Conservation (phyloP, 2,329 filamentous ascomycete genomes). For the Stachybotrys chartarum region DNA sequence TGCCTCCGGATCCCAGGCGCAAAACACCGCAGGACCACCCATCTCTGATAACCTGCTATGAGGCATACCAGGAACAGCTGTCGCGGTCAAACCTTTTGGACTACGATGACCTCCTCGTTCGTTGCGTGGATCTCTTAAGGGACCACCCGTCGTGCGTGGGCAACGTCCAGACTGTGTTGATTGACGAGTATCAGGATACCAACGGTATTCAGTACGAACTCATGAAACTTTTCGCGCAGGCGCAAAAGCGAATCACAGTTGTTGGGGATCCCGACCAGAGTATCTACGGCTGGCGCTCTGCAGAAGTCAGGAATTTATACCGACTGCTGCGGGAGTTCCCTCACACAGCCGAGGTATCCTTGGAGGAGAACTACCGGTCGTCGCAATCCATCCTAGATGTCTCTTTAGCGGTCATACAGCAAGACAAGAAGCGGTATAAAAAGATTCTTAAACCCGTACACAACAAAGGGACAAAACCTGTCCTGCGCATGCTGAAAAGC, state of each 20-base stretch:
- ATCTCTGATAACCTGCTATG: conserved; percentile 62
- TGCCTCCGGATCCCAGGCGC: conserved; percentile 29
- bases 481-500: conserved; percentile 67
- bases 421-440: conserved; percentile 72
- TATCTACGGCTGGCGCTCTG: conserved; percentile 93
- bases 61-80: conserved; percentile 72
- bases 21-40: conserved; percentile 31
- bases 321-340: conserved; percentile 72
- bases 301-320: conserved; percentile 81
- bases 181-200: conserved; percentile 97
- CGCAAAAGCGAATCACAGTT: conserved; percentile 72
- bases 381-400: conserved; percentile 76
- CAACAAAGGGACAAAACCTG: conserved; percentile 69
- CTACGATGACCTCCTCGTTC: conserved; percentile 86
- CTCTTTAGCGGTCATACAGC: conserved; percentile 81
- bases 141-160: conserved; percentile 72
- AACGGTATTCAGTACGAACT: conserved; percentile 93
- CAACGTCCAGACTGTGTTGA: conserved; percentile 84
- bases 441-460: conserved; percentile 79
- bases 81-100: conserved; percentile 76
- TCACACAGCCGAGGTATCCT: conserved; percentile 70
- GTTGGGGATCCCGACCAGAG: conserved; percentile 97
- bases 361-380: conserved; percentile 93
- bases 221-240: conserved; percentile 78
- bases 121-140: conserved; percentile 72